Base-by-base conservation (phyloP, 1,284 basidiomycete species). In the Ustilago lituana region DNA sequence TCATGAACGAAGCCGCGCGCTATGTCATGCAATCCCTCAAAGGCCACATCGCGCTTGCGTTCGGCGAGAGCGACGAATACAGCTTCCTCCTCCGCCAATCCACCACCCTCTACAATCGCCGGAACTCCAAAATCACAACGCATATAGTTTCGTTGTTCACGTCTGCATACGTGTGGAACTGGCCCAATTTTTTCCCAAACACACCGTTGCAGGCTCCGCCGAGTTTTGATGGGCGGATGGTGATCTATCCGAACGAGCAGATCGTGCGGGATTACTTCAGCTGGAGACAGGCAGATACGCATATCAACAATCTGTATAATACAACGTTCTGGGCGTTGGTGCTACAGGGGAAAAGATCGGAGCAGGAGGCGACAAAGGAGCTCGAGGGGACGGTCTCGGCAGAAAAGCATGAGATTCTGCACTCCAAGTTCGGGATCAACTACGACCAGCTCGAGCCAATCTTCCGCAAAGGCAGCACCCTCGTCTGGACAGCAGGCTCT, bases 221-320 rank as follows among this genome's bases (percentile, higher is more conserved):
- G 0, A 91, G 90, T 0, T 98, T 98, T 78, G 95, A 98, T 82
- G 93, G 92, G 0, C 86, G 75, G 4, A 59, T 96, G 48, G 88
- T 97, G 0, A 82, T 92, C 22, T 98, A 98, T 82, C 93, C 95
- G 0, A 85, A 85, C 0, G 85, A 85, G 31, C 85, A 85, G 55
- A 89, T 91, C 65, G 86, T 96, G 3, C 86, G 89, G 7, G 95
- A 98, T 81, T 98, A 98, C 81, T 96, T 98, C 82, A 84, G 91
- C 0, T 98, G 95, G 94, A 85, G 95, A 68, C 95, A 97, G 81
- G 91, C 90, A 0, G 95, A 98, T 82, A 95, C 96, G 0, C 96
- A 98, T 82, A 92, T 98, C 82, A 98, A 98, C 83, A 98, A 98
- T 80, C 85, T 98, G 20, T 95, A 98, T 85, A 98, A 98, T 78